Evolutionary conservation across 2,329 filamentous ascomycete species (phyloP).

Genomic region (Talaromyces piceae): DNA sequence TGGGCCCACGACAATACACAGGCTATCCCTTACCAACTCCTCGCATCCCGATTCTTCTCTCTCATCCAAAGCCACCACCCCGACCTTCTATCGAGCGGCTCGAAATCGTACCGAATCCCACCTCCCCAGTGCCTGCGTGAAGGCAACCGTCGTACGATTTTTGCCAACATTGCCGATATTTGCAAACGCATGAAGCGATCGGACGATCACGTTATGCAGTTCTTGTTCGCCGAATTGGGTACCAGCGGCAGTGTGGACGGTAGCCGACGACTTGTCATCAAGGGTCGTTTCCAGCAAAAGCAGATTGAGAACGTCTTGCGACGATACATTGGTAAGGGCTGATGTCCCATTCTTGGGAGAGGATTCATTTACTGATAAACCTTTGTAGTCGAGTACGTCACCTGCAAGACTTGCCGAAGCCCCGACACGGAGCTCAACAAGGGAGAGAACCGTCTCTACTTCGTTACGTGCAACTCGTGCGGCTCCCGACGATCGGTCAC

Average conservation of each 20-base stretch:
- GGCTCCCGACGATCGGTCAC: constrained; percentile 80
- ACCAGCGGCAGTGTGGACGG: constrained; percentile 94
- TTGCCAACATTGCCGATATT: constrained; percentile 97
- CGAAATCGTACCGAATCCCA: constrained; percentile 97
- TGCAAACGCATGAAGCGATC: constrained; percentile 99
- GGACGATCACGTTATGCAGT: constrained; percentile 94
- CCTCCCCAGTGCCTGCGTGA: constrained; percentile 97
- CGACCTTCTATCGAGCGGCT: constrained; percentile 80
- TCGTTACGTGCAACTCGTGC: constrained; percentile 92
- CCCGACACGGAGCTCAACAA: constrained; percentile 95
- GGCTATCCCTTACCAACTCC: constrained; percentile 73
- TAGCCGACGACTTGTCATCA: constrained; percentile 88
- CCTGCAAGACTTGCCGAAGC: constrained; percentile 95
- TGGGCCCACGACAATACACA: constrained; percentile 76
- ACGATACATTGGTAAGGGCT: constrained; percentile 80
- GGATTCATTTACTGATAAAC: neutral
- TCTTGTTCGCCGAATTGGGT: constrained; percentile 96
- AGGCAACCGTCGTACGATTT: constrained; percentile 99
- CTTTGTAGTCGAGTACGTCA: constrained; percentile 81
- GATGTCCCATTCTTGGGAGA: neutral
- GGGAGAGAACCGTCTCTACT: constrained; percentile 98
- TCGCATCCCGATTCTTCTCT: constrained; percentile 88
- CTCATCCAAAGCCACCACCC: constrained; percentile 94
- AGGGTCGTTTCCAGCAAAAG: constrained; percentile 99
- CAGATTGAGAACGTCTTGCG: constrained; percentile 96